Base-by-base conservation (phyloP, 108 stramenopile species). In the Nitzschia sp. region DNA sequence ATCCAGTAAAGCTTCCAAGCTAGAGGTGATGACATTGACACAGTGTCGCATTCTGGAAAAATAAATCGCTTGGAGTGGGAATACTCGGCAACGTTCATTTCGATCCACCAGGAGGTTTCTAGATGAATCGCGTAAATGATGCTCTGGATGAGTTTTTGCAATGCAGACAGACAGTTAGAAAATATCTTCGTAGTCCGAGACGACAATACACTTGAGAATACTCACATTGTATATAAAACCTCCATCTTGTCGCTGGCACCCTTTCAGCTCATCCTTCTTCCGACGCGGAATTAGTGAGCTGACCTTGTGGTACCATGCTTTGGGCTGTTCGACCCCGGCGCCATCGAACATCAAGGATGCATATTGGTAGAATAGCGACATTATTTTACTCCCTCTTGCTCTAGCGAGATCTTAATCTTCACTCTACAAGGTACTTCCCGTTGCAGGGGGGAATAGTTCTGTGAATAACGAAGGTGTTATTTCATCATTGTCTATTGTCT, bases 1-100 rank as follows among this genome's bases (percentile, higher is more conserved):
- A 34, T 57, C 68, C 68, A 69, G 23, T 69, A 46, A 1, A 69
- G 45, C 45, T 53, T 53, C 68, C 68, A 69, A 6, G 45, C 45
- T 44, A 53, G n/a, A 3, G 53, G 34, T 9, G 53, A 38, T 15
- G 35, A 45, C 23, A 67, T 17, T 1, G 66, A 67, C 9, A 22
- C 28, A 11, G 11, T 19, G 44, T 64, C 63, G 23, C 15, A 31
- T 32, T 52, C 30, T 64, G 63, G 63, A 3, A 29, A 50, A 27
- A 50, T 30, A 22, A 47, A 33, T n/a, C 48, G 15, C 30, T 47
- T 13, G 44, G 26, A n/a, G 17, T 19, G 27, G 21, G 23, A 17
- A 23, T 31, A 48, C 19, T 47, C 48, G 0, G 4, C 28, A 3
- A 64, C n/a, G 15, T 50, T 64, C 22, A 13, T 48, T 25, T 52